Evolutionary conservation across 352 stramenopile genomes (phyloP).

Genomic region (Globisporangium nodosum): DNA sequence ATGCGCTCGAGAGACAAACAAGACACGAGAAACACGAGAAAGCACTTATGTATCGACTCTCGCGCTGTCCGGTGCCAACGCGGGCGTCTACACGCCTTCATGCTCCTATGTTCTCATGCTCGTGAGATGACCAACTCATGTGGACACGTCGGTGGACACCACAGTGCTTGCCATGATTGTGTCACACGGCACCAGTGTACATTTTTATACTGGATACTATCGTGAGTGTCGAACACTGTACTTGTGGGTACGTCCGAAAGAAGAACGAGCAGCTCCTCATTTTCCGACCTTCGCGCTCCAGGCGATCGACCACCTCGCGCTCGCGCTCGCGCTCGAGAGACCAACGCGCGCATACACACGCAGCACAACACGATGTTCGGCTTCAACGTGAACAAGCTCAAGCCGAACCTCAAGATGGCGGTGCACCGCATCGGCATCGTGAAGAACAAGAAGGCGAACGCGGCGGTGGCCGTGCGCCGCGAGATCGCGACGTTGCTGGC

Average conservation of each 20-base stretch:
- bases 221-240: neutral
- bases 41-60: neutral
- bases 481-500: conserved; percentile 76
- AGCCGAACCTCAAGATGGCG: conserved; percentile 92
- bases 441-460: conserved; percentile 90
- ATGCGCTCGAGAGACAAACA: neutral
- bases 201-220: too few relatives aligned
- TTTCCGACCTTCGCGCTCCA: neutral
- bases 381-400: conserved; percentile 91
- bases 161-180: neutral
- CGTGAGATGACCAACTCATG: too few relatives aligned
- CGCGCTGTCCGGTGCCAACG: too few relatives aligned
- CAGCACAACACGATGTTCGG: conserved; percentile 53
- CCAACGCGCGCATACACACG: neutral
- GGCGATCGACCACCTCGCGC: too few relatives aligned
- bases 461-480: conserved; percentile 59
- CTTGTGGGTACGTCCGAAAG: neutral
- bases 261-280: neutral
- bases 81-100: too few relatives aligned
- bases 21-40: neutral
- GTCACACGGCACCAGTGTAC: neutral
- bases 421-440: conserved; percentile 87
- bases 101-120: too few relatives aligned
- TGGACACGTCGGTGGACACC: neutral
- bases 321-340: neutral